Base-by-base conservation (phyloP, 1,284 basidiomycete species). In the Cutaneotrichosporon sp. region DNA sequence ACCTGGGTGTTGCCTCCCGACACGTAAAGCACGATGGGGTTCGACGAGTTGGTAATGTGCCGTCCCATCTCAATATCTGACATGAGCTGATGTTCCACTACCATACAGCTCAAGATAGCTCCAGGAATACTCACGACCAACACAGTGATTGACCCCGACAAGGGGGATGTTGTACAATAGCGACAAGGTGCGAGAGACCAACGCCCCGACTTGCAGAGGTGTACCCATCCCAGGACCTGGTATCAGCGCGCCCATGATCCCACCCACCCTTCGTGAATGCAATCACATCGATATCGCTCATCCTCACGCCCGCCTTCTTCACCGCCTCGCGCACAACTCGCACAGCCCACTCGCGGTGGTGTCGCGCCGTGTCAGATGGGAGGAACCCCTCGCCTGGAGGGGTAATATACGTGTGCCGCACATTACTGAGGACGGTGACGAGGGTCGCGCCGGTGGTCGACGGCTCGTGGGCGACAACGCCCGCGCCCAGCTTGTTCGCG, bases 41-140 rank as follows among this genome's bases (percentile, higher is more conserved):
- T 96, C 54, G 85, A 84, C 2, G 96, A 93, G 31, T 87, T 87
- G 0, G 96, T 98, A 61, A 99, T 90, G 61, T 91, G 84, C 32
- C 96, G 81, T 19, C 96, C 96, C 89, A 98, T 99, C 75, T 99
- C 96, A 62, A 99, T 98, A 71, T 99, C 92, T 96, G n/a, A n/a
- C n/a, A n/a, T n/a, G n/a, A n/a, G n/a, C n/a, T n/a, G n/a, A n/a
- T 6, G n/a, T n/a, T n/a, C n/a, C n/a, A n/a, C 16, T 32, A 16
- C 16, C 31, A 32, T 8, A 9, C 31, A 9, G 31, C 8, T 16
- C 9, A 32, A 72, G n/a, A n/a, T n/a, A n/a, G n/a, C n/a, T n/a
- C n/a, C n/a, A 3, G 33, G 16, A 24, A 12, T 11, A 82, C 90
- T 74, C 67, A 96, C 92, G 92, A 29, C 96, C 96, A 19, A 99